Evolutionary conservation across 1,284 basidiomycete species (phyloP).

Genomic region (Trichosporon ovoides): DNA sequence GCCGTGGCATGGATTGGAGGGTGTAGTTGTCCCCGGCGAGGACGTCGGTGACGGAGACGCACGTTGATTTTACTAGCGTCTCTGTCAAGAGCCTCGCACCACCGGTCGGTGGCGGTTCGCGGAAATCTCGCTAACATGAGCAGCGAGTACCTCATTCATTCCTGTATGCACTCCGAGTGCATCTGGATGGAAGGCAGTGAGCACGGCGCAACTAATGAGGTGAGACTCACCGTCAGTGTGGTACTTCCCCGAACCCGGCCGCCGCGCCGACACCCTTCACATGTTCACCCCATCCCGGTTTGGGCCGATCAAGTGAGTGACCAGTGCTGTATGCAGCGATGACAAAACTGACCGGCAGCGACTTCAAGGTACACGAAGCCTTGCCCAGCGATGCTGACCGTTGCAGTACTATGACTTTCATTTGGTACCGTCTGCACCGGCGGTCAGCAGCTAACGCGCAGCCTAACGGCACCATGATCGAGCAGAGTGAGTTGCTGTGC

Average conservation of each 20-base stretch:
- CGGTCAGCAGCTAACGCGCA: conserved; percentile 11
- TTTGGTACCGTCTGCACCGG: conserved; percentile 14
- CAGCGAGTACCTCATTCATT: conserved; percentile 27
- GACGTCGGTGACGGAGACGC: not conserved
- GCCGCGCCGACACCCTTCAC: conserved; percentile 24
- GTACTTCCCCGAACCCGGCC: conserved; percentile 35
- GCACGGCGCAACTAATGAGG: not conserved
- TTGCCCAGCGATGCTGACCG: not conserved
- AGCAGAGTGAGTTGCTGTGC: conserved; percentile 7
- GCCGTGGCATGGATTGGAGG: too few species aligned
- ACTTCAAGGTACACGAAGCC: conserved; percentile 15
- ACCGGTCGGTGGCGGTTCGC: not conserved
- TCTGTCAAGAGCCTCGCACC: not conserved
- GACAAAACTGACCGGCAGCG: conserved; percentile 11
- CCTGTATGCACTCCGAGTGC: conserved; percentile 25
- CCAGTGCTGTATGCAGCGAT: not conserved
- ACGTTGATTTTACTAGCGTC: not conserved
- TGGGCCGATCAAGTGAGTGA: conserved; percentile 24
- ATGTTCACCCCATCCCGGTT: conserved; percentile 30
- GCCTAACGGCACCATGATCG: conserved; percentile 17
- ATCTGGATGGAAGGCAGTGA: conserved; percentile 27
- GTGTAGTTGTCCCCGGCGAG: too few species aligned
- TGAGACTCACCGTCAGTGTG: conserved; percentile 18
- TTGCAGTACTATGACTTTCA: conserved; percentile 29
- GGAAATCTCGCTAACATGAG: not conserved